Evolutionary conservation across 2,329 filamentous ascomycete genomes (phyloP).

Genomic region (Aspergillus intermedius): DNA sequence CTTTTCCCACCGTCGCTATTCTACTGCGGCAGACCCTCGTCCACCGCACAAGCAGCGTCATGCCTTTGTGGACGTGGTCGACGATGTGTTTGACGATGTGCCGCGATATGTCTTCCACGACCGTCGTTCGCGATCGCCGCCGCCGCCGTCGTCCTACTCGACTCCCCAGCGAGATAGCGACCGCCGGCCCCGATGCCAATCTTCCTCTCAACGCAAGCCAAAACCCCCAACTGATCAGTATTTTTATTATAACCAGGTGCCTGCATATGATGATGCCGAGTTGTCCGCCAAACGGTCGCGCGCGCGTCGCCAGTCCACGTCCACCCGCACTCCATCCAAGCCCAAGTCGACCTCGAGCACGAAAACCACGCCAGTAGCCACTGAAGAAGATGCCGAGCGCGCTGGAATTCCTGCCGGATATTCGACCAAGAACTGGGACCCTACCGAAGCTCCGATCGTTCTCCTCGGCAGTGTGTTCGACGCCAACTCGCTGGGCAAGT

Average conservation of each 20-base stretch:
- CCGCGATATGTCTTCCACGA: conserved; percentile 42
- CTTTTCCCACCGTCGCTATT: conserved; percentile 35
- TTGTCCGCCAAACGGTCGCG: conserved; percentile 41
- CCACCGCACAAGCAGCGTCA: conserved; percentile 42
- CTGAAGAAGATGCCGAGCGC: conserved; percentile 57
- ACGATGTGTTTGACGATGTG: conserved; percentile 48
- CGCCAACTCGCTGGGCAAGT: conserved; percentile 94
- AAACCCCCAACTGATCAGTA: conserved; percentile 44
- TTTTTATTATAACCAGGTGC: conserved; percentile 49
- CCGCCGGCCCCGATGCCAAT: conserved; percentile 16
- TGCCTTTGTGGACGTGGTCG: conserved; percentile 52
- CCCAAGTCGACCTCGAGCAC: conserved; percentile 32
- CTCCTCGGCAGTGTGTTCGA: conserved; percentile 94
- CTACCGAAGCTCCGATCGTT: conserved; percentile 85
- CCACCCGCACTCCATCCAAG: conserved; percentile 40
- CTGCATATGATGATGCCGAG: conserved; percentile 50
- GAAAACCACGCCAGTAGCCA: conserved; percentile 46
- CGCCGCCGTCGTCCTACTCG: conserved; percentile 15
- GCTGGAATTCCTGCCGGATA: conserved; percentile 78
- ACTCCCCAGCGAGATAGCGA: conserved; percentile 17
- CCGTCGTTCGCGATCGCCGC: conserved; percentile 27
- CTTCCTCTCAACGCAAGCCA: conserved; percentile 33
- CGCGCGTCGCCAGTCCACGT: conserved; percentile 50
- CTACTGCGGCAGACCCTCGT: conserved; percentile 11
- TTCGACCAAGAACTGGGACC: conserved; percentile 98